Base-by-base conservation (phyloP, 2,329 filamentous ascomycete genomes). In the Fusarium kyushuense region DNA sequence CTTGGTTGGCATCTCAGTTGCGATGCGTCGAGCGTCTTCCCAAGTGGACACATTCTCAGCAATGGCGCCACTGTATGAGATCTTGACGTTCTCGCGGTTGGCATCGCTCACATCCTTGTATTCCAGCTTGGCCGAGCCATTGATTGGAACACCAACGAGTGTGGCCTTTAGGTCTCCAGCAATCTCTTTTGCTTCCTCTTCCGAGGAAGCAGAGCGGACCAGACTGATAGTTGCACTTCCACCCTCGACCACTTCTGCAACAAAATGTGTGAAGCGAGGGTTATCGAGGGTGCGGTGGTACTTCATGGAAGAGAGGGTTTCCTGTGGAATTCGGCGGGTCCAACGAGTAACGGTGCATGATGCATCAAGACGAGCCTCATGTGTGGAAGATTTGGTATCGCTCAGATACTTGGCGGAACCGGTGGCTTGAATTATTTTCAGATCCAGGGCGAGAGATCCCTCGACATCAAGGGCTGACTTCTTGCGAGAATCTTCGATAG, bases 11-110 rank as follows among this genome's bases (percentile, higher is more conserved):
- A 51, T 51, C 6, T 51, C 47, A 21, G 5, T 29, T 40, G 33
- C 33, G 40, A 51, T 9, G 21, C 47, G 47, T 29, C 47, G 47
- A 51, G 47, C 47, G 47, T 51, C 47, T n/a, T 51, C 47, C 47
- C 47, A 51, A 21, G 47, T 51, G 25, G 47, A 51, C 12, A 51
- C 47, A 5, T 51, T 51, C 10, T 51, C 47, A 23, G 47, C 47
- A 30, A 51, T 51, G 25, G 47, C 47, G 35, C 47, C 47, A 21
- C 47, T 51, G 25, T 51, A 51, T 29, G 47, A 51, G 33, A 51
- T 51, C 25, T 40, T 51, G 32, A 51, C 47, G 14, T 51, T 36
- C 33, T 51, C 47, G 35, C 47, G 47, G 33, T 51, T 40, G 19
- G 13, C 33, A 3, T 51, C 47, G 47, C 47, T 51, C 13, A 51